Evolutionary conservation across 164 flowering plant genomes (phyloP).

Genomic region (Stephania japonica): DNA sequence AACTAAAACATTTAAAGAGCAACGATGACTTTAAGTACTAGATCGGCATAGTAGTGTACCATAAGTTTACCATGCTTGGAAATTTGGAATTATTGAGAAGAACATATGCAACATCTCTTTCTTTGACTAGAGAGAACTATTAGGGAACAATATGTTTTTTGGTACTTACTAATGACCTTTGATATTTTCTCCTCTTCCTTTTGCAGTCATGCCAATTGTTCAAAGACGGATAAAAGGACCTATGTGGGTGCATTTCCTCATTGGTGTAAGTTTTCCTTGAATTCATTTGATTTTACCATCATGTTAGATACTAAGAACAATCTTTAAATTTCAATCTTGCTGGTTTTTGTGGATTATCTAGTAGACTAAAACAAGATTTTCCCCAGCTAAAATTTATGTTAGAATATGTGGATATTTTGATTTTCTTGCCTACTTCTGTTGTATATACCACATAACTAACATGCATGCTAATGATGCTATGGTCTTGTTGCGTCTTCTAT

Average conservation of each 20-base stretch:
- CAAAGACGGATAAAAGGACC: constrained; percentile 73
- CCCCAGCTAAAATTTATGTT: too few relatives aligned
- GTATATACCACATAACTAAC: too few relatives aligned
- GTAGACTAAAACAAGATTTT: background rate
- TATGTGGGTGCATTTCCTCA: constrained; percentile 69
- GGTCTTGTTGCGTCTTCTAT: too few relatives aligned
- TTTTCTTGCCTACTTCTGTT: too few relatives aligned
- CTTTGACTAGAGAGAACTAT: background rate
- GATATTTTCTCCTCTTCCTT: background rate
- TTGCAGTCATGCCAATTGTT: constrained; percentile 87
- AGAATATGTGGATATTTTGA: too few relatives aligned
- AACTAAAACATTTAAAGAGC: background rate
- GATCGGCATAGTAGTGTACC: background rate
- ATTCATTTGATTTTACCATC: background rate
- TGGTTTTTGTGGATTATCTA: background rate
- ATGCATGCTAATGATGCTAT: too few relatives aligned
- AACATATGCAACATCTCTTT: background rate
- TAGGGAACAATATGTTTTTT: constrained; percentile 4
- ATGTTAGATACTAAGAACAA: background rate
- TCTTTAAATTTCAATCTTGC: background rate
- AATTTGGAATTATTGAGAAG: background rate
- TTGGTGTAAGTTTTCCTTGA: constrained; percentile 56
- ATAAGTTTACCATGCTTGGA: background rate
- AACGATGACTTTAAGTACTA: background rate
- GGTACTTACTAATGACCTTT: background rate